phyloP scores from a whole-genome alignment of 176 grass and related monocot species.

The Raddia guianensis region DNA sequence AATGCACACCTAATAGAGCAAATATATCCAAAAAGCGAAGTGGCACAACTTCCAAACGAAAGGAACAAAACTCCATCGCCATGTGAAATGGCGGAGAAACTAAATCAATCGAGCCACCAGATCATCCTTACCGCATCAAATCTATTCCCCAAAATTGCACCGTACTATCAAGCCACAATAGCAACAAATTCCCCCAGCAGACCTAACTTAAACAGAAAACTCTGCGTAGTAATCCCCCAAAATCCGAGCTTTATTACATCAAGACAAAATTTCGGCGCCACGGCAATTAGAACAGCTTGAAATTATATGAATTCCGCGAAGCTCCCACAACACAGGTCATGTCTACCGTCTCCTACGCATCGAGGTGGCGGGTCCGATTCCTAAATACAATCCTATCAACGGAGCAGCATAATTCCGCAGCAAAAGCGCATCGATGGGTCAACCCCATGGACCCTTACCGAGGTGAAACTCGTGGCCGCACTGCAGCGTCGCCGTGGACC shows the following conservation, averaged over 20 bases:
- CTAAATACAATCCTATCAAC: not conserved
- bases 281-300: not conserved
- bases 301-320: not conserved
- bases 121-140: not conserved
- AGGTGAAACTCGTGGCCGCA: slow-evolving; percentile 96
- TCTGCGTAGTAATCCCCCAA: not conserved
- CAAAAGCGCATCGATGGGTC: slow-evolving; percentile 6
- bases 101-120: slow-evolving; percentile 18
- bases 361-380: not conserved
- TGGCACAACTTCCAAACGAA: not conserved
- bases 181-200: not conserved
- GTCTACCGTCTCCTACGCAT: not conserved
- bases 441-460: slow-evolving; percentile 34
- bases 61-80: not conserved
- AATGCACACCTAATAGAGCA: not conserved
- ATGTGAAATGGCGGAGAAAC: not conserved
- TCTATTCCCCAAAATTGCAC: not conserved
- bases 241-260: not conserved
- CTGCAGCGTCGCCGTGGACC: slow-evolving; percentile 85
- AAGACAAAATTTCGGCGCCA: not conserved
- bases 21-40: not conserved
- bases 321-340: not conserved
- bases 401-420: not conserved
- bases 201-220: not conserved
- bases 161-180: not conserved